Conservation (phyloP, 371 early-diverging fungal species). For the Rhizomucor miehei region DNA sequence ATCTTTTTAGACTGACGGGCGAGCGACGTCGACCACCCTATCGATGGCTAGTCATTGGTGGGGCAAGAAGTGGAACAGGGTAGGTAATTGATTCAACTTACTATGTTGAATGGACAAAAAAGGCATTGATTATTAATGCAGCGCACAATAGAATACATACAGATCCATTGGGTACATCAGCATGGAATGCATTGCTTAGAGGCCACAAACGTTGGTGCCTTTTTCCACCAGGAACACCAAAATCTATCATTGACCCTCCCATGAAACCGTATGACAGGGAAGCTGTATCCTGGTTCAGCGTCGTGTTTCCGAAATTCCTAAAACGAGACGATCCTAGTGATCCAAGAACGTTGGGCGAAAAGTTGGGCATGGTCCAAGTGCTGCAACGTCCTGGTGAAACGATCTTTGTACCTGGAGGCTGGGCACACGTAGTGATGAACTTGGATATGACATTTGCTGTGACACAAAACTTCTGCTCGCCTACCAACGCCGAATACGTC, state of each 20-base stretch:
- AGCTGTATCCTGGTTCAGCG: constrained; percentile 77
- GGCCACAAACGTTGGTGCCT: constrained; percentile 76
- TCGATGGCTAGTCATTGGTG: constrained; percentile 68
- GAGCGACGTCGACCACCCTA: constrained; percentile 60
- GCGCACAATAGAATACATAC: constrained; percentile 48
- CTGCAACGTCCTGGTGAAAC: constrained; percentile 79
- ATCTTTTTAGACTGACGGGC: constrained; percentile 70
- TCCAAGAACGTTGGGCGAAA: constrained; percentile 45
- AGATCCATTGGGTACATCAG: constrained; percentile 67
- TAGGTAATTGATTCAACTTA: no score
- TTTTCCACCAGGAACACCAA: constrained; percentile 66
- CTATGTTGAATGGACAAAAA: constrained; percentile 3
- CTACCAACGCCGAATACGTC: constrained; percentile 70
- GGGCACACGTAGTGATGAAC: constrained; percentile 86
- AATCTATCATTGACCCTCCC: constrained; percentile 52
- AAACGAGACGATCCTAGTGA: constrained; percentile 21
- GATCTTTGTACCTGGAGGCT: constrained; percentile 85
- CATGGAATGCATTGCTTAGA: constrained; percentile 63
- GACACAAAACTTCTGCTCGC: constrained; percentile 82
- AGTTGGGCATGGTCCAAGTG: constrained; percentile 71
- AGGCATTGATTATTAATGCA: not conserved
- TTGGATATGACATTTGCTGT: constrained; percentile 73
- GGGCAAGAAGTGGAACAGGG: constrained; percentile 66
- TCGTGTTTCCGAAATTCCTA: constrained; percentile 63
- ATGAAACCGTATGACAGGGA: constrained; percentile 71